Evolutionary conservation across 768 basidiomycete species (phyloP), one percentile per base, ranked within the genome.

Genomic region (Jaapia argillacea): DNA sequence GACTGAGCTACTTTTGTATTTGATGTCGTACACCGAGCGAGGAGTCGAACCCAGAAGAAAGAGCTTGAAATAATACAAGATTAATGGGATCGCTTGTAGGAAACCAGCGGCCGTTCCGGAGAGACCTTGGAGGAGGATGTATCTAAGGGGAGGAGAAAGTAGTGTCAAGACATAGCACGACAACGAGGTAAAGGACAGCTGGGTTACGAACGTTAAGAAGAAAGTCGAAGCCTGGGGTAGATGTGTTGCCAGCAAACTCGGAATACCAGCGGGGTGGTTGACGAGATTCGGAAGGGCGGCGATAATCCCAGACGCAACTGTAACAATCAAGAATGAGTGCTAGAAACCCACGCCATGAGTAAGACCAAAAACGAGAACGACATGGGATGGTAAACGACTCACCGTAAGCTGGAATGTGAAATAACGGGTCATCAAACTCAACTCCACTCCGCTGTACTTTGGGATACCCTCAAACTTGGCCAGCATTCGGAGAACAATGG

Each of bases 31-130:
- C 7, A 97, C 72, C 2, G 85, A 79, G 14, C 92, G 77, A 33
- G 92, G 87, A 0, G 94, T 93, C 50, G 84, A 86, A 18, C 89
- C 92, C 14, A 92, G 73, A 7, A 99, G 63, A 61, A 81, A 72
- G 21, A 94, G 63, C 66, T 90, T 94, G 60, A 93, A 82, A 54
- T 96, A 96, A 67, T 97, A 97, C 37, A 97, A 52, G 5, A 77
- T 58, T 38, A 97, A 65, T 1, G 78, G 66, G 6, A 87, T 82
- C 35, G 84, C 74, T 52, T 82, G 82, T 25, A 96, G 66, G 62
- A 97, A 84, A 4, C 85, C 82, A 31, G 82, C 78, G 1, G 82
- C 88, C 1, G 81, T 74, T 7, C 78, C 87, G 3, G 89, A 63
- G 24, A 96, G 70, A 48, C 86, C 88, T 63, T 90, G 85, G 24